Percentiles rank a stretch among this genome's conserved stretches.
Evolutionary conservation across 176 grass and related monocot genomes (phyloP).

Genomic region (Eragrostis nindensis): DNA sequence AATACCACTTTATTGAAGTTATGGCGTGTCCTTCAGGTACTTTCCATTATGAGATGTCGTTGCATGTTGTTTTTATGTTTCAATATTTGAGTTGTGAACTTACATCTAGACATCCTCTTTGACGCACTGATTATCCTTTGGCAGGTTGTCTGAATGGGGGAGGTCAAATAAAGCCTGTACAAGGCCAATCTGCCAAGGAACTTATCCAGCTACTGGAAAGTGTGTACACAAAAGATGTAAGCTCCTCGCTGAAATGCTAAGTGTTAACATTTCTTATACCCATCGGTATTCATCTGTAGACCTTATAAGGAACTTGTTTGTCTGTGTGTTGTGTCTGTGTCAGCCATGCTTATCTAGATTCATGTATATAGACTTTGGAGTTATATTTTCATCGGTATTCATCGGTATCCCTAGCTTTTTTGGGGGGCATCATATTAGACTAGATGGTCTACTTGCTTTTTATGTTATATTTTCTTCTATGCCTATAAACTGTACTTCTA

Average conservation of each 20-base stretch:
- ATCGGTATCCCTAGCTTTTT: neutral
- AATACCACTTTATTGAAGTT: conserved; percentile 97
- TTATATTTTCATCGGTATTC: too few species aligned
- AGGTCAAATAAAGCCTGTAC: conserved; percentile 92
- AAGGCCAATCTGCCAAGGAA: conserved; percentile 77
- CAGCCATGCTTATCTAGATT: neutral
- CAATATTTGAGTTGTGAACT: neutral
- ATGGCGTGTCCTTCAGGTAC: conserved; percentile 99
- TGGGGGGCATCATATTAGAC: neutral
- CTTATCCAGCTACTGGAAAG: conserved; percentile 77
- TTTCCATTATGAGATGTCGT: neutral
- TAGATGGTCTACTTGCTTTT: neutral
- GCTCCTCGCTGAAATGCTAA: conserved; percentile 34
- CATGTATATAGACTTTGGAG: conserved; percentile 5
- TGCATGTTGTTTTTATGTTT: neutral
- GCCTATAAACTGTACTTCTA: neutral
- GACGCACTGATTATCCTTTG: neutral
- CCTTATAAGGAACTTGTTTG: conserved; percentile 8
- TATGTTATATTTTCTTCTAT: neutral
- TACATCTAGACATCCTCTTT: conserved; percentile 2
- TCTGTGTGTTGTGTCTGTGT: neutral
- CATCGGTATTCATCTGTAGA: neutral
- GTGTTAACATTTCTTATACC: neutral
- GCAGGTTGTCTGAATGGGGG: conserved; percentile 92
- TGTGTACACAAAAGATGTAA: conserved; percentile 92